phyloP scores from a whole-genome alignment of 2,329 filamentous ascomycete genomes.

The Fusarium sarcochroum region DNA sequence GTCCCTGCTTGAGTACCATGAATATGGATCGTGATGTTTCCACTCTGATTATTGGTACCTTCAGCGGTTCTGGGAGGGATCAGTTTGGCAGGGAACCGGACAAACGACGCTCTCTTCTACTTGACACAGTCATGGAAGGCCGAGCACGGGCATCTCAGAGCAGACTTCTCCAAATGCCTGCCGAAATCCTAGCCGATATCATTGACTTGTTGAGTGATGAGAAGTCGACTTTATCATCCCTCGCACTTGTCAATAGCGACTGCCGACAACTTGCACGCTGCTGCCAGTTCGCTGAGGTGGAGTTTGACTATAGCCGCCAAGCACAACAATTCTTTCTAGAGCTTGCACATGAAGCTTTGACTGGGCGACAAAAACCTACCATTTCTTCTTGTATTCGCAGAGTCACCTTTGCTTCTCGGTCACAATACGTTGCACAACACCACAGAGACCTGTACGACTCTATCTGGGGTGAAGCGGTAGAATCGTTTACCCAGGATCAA shows the following conservation, averaged over 20 bases:
- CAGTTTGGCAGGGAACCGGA: background rate
- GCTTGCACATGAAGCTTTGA: background rate
- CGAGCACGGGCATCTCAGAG: background rate
- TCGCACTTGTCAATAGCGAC: constrained; percentile 34
- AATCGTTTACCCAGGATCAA: background rate
- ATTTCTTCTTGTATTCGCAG: background rate
- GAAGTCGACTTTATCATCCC: background rate
- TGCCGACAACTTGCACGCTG: constrained; percentile 30
- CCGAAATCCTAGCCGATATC: background rate
- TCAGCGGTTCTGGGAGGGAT: background rate
- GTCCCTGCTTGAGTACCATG: background rate
- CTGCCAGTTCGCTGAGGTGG: constrained; percentile 27
- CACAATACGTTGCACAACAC: background rate
- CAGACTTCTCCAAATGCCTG: background rate
- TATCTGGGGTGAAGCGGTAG: rapidly evolving
- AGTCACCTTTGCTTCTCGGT: background rate
- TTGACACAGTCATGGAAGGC: background rate
- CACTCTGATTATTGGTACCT: background rate
- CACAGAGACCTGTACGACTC: background rate
- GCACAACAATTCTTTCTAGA: background rate
- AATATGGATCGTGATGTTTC: background rate
- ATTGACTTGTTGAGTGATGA: background rate
- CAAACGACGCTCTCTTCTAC: background rate
- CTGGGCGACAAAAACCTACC: background rate
- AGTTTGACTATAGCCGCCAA: constrained; percentile 22